These are phyloP conservation scores for Penicillium sp. DNA, from an alignment of 2,329 filamentous ascomycete species.

Conservation along the genomic window DNA sequence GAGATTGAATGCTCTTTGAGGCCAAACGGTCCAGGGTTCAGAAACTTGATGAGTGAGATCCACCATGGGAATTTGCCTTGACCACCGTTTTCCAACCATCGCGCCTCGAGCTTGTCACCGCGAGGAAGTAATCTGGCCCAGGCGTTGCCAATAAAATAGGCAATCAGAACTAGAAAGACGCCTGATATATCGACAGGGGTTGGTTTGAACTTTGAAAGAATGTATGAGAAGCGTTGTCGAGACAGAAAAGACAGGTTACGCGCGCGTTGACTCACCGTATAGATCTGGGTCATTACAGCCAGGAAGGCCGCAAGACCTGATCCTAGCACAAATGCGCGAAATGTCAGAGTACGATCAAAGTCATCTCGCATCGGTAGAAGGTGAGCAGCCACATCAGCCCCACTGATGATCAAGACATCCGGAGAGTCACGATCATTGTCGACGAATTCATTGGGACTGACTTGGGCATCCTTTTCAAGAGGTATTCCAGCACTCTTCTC, in stretches of 20 bases:
- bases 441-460: too few species aligned
- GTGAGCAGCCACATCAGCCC: constrained; percentile 51
- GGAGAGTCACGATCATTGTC: too few species aligned
- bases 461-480: too few species aligned
- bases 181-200: constrained; percentile 50
- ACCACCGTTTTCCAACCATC: constrained; percentile 48
- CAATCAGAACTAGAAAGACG: constrained; percentile 58
- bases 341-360: constrained; percentile 52
- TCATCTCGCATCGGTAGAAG: constrained; percentile 56
- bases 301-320: constrained; percentile 54
- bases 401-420: constrained; percentile 57
- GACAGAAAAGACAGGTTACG: too few species aligned
- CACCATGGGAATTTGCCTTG: constrained; percentile 45
- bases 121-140: constrained; percentile 53
- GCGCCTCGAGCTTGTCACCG: constrained; percentile 50
- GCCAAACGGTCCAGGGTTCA: constrained; percentile 55
- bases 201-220: constrained; percentile 51
- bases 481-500: too few species aligned
- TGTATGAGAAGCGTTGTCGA: constrained; percentile 7
- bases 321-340: constrained; percentile 54
- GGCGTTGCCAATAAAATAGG: constrained; percentile 55
- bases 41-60: constrained; percentile 45
- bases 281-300: constrained; percentile 58
- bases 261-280: constrained; percentile 42
- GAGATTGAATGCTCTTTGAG: constrained; percentile 59